Percentiles rank a stretch among this genome's conserved stretches.
Evolutionary conservation across 495 filamentous ascomycete species (phyloP).

Genomic region (Talaromyces borbonicus): DNA sequence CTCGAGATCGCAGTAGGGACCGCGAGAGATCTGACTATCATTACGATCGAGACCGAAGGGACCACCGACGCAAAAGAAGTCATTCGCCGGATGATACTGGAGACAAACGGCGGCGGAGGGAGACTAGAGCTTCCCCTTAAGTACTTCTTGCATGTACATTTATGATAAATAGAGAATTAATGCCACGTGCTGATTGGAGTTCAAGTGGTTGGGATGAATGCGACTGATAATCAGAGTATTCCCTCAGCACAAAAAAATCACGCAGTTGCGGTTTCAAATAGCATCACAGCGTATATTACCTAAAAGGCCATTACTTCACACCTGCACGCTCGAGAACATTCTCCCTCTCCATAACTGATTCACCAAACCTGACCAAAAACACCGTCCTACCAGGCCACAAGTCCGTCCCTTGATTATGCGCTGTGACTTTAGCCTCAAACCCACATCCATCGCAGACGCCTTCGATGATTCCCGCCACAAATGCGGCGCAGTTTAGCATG

Average conservation of each 20-base stretch:
- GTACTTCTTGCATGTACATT: background rate
- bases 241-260: too few species aligned
- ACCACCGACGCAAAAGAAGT: conserved; percentile 52
- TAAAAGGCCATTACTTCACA: conserved; percentile 33
- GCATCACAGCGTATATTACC: too few species aligned
- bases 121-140: conserved; percentile 15
- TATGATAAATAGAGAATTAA: background rate
- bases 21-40: conserved; percentile 32
- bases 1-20: conserved; percentile 24
- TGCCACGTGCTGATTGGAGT: too few species aligned
- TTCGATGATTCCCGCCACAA: conserved; percentile 90
- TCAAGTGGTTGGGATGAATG: too few species aligned
- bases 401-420: conserved; percentile 73
- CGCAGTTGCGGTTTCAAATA: too few species aligned
- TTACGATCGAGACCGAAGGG: conserved; percentile 17
- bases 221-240: too few species aligned
- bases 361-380: conserved; percentile 83
- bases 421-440: conserved; percentile 81
- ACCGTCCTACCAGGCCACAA: conserved; percentile 96
- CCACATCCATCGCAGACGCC: conserved; percentile 88
- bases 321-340: conserved; percentile 47
- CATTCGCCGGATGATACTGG: conserved; percentile 52
- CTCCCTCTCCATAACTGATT: conserved; percentile 85
- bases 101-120: conserved; percentile 60
- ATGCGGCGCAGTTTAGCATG: conserved; percentile 93